Percentiles rank a stretch among this genome's conserved stretches.
phyloP scores from a whole-genome alignment of 2,329 filamentous ascomycete genomes.

The Botrytis deweyae region DNA sequence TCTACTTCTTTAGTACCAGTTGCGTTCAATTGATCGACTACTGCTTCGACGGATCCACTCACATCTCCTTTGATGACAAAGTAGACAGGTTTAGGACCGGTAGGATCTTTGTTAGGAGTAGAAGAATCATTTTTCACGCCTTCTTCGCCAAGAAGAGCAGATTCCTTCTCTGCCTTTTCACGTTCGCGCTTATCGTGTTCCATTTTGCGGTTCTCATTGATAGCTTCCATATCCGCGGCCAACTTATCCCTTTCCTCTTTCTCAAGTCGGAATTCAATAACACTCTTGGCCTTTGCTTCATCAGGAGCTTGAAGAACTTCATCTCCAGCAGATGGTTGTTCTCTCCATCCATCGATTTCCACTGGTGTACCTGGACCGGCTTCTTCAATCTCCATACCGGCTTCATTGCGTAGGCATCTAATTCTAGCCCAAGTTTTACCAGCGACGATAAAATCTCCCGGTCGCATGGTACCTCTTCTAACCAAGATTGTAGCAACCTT shows the following conservation, averaged over 20 bases:
- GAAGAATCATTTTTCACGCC: slow-evolving; percentile 35
- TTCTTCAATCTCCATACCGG: slow-evolving; percentile 67
- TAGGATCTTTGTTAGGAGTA: slow-evolving; percentile 28
- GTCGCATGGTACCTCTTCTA: slow-evolving; percentile 77
- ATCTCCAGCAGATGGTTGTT: slow-evolving; percentile 81
- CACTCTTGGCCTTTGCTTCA: slow-evolving; percentile 75
- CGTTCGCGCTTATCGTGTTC: slow-evolving; percentile 61
- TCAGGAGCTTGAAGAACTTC: slow-evolving; percentile 79
- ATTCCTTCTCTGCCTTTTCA: slow-evolving; percentile 53
- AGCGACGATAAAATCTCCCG: slow-evolving; percentile 81
- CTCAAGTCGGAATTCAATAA: slow-evolving; percentile 73
- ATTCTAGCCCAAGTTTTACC: slow-evolving; percentile 86
- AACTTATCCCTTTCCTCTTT: slow-evolving; percentile 65
- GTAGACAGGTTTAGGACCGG: slow-evolving; percentile 59
- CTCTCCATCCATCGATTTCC: slow-evolving; percentile 92
- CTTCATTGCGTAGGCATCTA: slow-evolving; percentile 81
- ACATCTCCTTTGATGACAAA: slow-evolving; percentile 94
- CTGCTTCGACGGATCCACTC: slow-evolving; percentile 88
- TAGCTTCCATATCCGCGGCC: slow-evolving; percentile 69
- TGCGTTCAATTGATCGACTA: slow-evolving; percentile 71
- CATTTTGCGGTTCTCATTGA: slow-evolving; percentile 63
- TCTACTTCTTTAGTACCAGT: slow-evolving; percentile 83
- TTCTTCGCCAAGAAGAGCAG: slow-evolving; percentile 43
- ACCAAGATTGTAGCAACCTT: slow-evolving; percentile 87
- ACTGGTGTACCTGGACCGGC: slow-evolving; percentile 86